Evolutionary conservation across 225 moss, liverwort and hornwort genomes (phyloP).

Genomic region (Straminergon stramineum): DNA sequence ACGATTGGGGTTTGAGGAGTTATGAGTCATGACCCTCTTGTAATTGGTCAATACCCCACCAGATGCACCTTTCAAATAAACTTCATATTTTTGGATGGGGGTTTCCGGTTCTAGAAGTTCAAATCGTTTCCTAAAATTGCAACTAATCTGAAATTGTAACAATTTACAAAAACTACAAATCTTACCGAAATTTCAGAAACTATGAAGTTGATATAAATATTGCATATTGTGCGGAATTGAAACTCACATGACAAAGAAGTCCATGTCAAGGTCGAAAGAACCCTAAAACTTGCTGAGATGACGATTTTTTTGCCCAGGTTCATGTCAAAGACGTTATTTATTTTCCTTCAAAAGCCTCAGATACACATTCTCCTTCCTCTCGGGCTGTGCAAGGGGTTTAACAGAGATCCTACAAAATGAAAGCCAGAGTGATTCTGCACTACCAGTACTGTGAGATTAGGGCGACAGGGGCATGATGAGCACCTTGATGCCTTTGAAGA

Average conservation of each 20-base stretch:
- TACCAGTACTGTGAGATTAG: too few species aligned
- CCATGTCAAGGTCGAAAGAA: background rate
- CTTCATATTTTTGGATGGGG: background rate
- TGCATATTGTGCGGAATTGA: background rate
- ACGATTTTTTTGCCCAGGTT: background rate
- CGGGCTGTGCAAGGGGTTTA: background rate
- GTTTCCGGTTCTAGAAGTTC: background rate
- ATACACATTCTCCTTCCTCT: background rate
- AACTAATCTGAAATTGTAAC: background rate
- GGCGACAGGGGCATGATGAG: background rate
- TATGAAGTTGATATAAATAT: background rate
- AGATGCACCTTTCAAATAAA: background rate
- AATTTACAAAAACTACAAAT: background rate
- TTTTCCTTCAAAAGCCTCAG: background rate
- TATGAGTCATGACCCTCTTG: background rate
- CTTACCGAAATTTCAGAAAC: background rate
- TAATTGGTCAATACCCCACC: background rate
- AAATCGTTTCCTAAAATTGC: background rate
- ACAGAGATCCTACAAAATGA: background rate
- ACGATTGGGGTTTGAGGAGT: background rate
- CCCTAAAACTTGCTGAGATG: background rate
- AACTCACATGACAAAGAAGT: background rate
- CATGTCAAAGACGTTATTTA: background rate
- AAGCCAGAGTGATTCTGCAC: background rate
- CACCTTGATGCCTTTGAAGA: slow-evolving; percentile 87